A percentile compares a stretch with the other conserved stretches of the same genome.
These are phyloP conservation scores for Limonium bicolor DNA, from an alignment of 148 eudicot genomes.

Conservation along the genomic window DNA sequence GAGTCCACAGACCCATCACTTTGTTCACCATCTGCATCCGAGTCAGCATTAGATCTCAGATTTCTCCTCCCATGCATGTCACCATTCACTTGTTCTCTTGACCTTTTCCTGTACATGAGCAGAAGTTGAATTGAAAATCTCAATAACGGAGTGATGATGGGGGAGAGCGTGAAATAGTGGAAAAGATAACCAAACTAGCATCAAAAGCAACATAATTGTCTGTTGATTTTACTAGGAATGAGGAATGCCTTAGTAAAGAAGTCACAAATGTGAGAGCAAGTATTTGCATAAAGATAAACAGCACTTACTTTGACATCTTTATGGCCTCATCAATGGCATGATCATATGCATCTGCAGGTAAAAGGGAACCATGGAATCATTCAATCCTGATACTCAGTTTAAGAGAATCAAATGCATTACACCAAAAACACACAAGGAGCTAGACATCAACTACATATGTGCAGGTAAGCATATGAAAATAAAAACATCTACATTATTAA, in stretches of 20 bases:
- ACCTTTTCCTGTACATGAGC: neutral
- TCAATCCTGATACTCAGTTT: neutral
- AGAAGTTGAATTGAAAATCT: no score
- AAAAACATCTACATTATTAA: neutral
- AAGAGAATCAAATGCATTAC: neutral
- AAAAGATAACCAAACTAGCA: neutral
- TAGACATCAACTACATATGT: neutral
- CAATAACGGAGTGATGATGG: no score
- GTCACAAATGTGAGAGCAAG: neutral
- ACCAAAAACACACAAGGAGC: neutral
- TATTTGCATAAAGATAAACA: neutral
- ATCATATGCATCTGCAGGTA: conserved; percentile 68
- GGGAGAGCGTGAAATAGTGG: neutral
- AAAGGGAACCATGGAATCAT: neutral
- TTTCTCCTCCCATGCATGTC: conserved; percentile 4
- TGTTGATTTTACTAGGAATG: neutral
- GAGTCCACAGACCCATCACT: conserved; percentile 1
- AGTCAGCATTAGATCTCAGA: conserved; percentile 11
- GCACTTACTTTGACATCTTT: conserved; percentile 38
- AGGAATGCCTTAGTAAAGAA: neutral
- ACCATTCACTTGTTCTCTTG: conserved; percentile 1
- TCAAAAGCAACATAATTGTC: neutral
- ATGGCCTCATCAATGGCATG: conserved; percentile 61
- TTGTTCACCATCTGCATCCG: conserved; percentile 4
- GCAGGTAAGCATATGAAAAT: neutral